Base-by-base conservation (phyloP, 2,329 filamentous ascomycete genomes). In the Beauveria caledonica region DNA sequence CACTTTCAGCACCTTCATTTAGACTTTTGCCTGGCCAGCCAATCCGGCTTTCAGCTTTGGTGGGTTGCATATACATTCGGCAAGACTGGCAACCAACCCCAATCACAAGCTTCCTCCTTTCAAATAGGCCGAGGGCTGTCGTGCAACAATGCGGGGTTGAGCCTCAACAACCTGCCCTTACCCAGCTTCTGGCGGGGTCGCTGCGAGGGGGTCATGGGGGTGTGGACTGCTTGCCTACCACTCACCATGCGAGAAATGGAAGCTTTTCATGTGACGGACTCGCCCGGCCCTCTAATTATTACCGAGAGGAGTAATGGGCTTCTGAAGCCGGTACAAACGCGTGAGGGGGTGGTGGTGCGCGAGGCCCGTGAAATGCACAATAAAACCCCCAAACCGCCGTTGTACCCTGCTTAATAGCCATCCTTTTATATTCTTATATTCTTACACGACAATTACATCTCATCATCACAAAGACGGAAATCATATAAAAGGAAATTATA, bases 181-280 rank as follows among this genome's bases (percentile, higher is more conserved):
- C 56, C 56, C 56, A 58, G 29, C n/a, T 9, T 23, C 15, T 10
- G 9, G 44, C 44, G 29, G 54, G 54, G 54, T 49, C 21, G 19
- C 21, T 19, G 8, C n/a, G 13, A 58, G 23, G 46, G n/a, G n/a
- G n/a, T n/a, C n/a, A n/a, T n/a, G n/a, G n/a, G n/a, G 55, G 46
- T 15, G 10, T 15, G 8, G 40, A 9, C 25, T 29, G 21, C 17
- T 11, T 11, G 3, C 5, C n/a, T 9, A 29, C 45, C 55, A 40
- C 23, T 42, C 21, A 40, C 23, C 25, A 40, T 33, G 36, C 21
- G 33, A 58, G 33, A n/a, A n/a, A 50, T 33, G 42, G 21, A 33
- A 36, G 46, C 21, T 58, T 58, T 58, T 51, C 56, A 58, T 58
- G 56, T 58, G 56, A 58, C 39, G 56, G 36, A 21, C 46, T 50